Conservation (phyloP, 305 asterid species). For the Solanum hybrid region DNA sequence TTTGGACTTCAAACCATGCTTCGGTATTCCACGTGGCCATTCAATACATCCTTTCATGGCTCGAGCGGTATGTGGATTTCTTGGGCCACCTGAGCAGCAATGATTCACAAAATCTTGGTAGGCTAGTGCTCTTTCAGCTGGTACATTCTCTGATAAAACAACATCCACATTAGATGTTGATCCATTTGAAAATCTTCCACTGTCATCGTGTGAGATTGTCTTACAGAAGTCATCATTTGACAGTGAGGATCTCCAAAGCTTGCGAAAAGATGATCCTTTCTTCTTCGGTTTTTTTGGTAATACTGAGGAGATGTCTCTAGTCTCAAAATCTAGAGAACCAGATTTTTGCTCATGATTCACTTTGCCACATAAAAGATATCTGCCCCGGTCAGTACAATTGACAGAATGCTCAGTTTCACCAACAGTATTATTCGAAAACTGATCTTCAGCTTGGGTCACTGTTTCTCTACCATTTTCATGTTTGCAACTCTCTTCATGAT, state of each 20-base stretch:
- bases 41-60: slow-evolving; percentile 52
- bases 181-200: slow-evolving; percentile 15
- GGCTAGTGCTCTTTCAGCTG: slow-evolving; percentile 2
- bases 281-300: slow-evolving; percentile 10
- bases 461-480: slow-evolving; percentile 6
- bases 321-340: slow-evolving; percentile 5
- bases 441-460: slow-evolving; percentile 8
- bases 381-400: slow-evolving; percentile 2
- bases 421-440: background rate
- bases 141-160: slow-evolving; percentile 11
- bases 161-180: slow-evolving; percentile 8
- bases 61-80: slow-evolving; percentile 43
- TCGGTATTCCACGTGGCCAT: slow-evolving; percentile 40
- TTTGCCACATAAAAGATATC: slow-evolving; percentile 4
- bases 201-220: slow-evolving; percentile 10
- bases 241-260: slow-evolving; percentile 15
- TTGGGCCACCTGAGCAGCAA: slow-evolving; percentile 12
- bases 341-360: background rate
- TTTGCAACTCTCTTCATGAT: background rate
- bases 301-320: slow-evolving; percentile 9
- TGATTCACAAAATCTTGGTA: slow-evolving; percentile 5
- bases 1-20: slow-evolving; percentile 20
- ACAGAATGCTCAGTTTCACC: slow-evolving; percentile 9
- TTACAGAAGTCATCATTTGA: slow-evolving; percentile 4
- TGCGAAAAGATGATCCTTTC: slow-evolving; percentile 19